Evolutionary conservation across 2,329 filamentous ascomycete species (phyloP), one percentile per base, ranked within the genome.

Genomic region (Chalaropsis thielavioides): DNA sequence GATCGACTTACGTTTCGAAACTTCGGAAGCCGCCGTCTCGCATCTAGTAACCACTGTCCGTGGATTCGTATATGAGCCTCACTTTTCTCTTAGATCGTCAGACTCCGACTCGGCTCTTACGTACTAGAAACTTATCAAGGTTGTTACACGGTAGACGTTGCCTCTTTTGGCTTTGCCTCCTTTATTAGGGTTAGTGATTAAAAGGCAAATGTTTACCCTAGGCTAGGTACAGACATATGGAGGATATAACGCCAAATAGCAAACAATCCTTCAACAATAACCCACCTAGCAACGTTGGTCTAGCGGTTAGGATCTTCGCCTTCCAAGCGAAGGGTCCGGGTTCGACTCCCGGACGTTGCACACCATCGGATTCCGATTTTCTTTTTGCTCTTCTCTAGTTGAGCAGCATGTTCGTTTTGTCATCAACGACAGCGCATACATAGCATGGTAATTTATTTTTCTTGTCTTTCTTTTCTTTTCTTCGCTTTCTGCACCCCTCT

Each of bases 221-320:
- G n/a, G n/a, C n/a, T n/a, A n/a, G n/a, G n/a, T n/a, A n/a, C n/a
- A n/a, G n/a, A n/a, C n/a, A n/a, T n/a, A n/a, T n/a, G n/a, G n/a
- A 4, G 51, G 1, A 58, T 58, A 58, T 58, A 58, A 58, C 0
- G 3, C 6, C 51, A 7, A 3, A 15, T 38, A 58, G 13, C 19
- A 24, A 22, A 1, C 15, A 7, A 61, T 5, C 11, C 5, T 8
- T 35, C 51, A 58, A n/a, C 59, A 43, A 44, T 6, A 43, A 44
- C 6, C 1, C 15, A 44, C 19, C 35, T 19, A 46, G 65, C 65
- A 64, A 49, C 63, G 62, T 60, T 67, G 63, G 66, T 67, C 66
- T 67, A 67, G 60, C 66, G 66, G 66, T 67, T 67, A 67, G 66
- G 66, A 67, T 67, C 66, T 67, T 67, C 66, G 66, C 66, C 66